Base-by-base conservation (phyloP, 176 grass and related monocot genomes). In the Hyparrhenia diplandra region DNA sequence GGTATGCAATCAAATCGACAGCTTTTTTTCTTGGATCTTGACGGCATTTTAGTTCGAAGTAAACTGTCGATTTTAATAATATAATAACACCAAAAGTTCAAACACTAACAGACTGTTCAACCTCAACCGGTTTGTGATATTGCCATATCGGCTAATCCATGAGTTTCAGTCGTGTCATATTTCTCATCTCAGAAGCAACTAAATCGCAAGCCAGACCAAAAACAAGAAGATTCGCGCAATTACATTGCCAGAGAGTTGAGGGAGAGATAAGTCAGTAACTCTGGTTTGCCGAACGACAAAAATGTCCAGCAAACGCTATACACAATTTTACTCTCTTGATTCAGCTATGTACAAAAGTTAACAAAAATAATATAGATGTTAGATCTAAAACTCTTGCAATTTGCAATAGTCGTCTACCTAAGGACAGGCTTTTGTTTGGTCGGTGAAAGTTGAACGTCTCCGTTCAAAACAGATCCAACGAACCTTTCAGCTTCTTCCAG, bases 401-500 rank as follows among this genome's bases (percentile, higher is more conserved):
- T 67, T 77, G 46, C 74, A 39, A 63, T 29, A 16, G 30, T 64
- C 16, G 34, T 69, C 82, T 90, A 93, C 69, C 57, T 79, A 85
- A 93, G 70, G 83, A 85, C 79, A 73, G 86, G 87, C 60, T 93
- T 91, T 55, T 86, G 76, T 49, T 80, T 85, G 32, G 85, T 49
- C 66, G 75, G 77, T 11, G 84, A 86, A 29, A 99, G 76, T 41
- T 83, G 78, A 47, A 93, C 78, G 78, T 99, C 92, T 47, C 92
- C 96, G 86, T 93, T 99, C 55, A 95, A 80, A 52, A 99, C 87
- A 11, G 90, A 93, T 37, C 73, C 74, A 21, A 99, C 76, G 74
- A 95, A 99, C 32, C 80, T 90, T 84, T 99, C 92, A n/a, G 85
- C 60, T 74, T 91, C 90, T 83, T 95, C 96, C 79, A 95, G 49